Evolutionary conservation across 2,329 filamentous ascomycete species (phyloP), one percentile per base, ranked within the genome.

Genomic region (Xylaria polymorpha): DNA sequence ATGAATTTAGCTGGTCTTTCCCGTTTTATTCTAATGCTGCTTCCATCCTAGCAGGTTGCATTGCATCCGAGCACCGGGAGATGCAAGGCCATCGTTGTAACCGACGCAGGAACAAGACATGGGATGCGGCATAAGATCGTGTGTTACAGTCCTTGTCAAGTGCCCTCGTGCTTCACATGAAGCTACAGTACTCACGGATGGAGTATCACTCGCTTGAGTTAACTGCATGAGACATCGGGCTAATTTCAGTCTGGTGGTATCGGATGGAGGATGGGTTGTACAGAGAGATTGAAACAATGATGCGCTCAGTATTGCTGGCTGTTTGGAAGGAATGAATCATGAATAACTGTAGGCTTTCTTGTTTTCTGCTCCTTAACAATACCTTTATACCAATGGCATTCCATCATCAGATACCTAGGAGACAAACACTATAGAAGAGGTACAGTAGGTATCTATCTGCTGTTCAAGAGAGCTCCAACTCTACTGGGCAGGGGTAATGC

Each of bases 1-100:
- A 61, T 25, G 56, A 62, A 68, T 68, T 53, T 55, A 46, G 48
- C 43, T 56, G 25, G 20, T n/a, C 59, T 46, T 44, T 71, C 50
- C 46, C 60, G 58, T 58, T 29, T 58, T 56, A 46, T 59, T 35
- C 22, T 20, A 56, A 64, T 48, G 43, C 62, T 22, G 15, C 35
- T 46, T 56, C 51, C 32, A 64, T 57, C 56, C 44, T 48, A 25
- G 57, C 56, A 60, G 56, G 64, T 71, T 66, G 62, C 69, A 69
- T 64, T 66, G 66, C 66, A 71, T 66, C 69, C 55, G 46, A 66
- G 66, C 55, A 53, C 50, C 41, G 37, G 59, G 62, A 44, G 61
- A 63, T 70, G 58, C 58, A 62, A 44, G 50, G 50, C 39, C 55
- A 39, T 44, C 50, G 57, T 57, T 64, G 61, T 63, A 46, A 59